phyloP scores from a whole-genome alignment of 345 rosid species.

The Eucalyptus grandis region DNA sequence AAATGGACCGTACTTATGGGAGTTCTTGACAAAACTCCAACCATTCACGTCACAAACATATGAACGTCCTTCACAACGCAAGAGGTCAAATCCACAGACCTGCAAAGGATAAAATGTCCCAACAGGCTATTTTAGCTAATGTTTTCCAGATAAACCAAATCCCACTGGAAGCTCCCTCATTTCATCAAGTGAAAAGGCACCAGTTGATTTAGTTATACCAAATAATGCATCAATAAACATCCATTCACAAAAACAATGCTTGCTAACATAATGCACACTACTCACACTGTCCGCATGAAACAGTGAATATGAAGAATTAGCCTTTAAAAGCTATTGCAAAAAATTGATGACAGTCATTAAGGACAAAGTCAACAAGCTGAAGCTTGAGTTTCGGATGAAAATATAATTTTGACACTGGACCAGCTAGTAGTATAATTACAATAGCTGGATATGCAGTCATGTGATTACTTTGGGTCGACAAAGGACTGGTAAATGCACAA shows the following conservation, averaged over 20 bases:
- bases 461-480: background rate
- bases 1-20: conserved; percentile 58
- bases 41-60: conserved; percentile 99
- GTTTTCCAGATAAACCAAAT: background rate
- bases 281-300: background rate
- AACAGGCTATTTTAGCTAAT: background rate
- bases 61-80: conserved; percentile 94
- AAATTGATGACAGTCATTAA: background rate
- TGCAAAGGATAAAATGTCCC: conserved; percentile 7
- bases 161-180: background rate
- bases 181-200: background rate
- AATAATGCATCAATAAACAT: background rate
- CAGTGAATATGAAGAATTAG: background rate
- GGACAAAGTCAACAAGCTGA: background rate
- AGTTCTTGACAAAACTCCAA: conserved; percentile 99
- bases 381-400: background rate
- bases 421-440: background rate
- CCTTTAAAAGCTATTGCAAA: background rate
- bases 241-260: background rate
- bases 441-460: background rate
- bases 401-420: background rate
- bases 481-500: background rate
- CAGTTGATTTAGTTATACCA: background rate
- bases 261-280: background rate
- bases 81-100: conserved; percentile 99